Evolutionary conservation across 352 stramenopile species (phyloP).

Genomic region (Globisporangium apiculatum): DNA sequence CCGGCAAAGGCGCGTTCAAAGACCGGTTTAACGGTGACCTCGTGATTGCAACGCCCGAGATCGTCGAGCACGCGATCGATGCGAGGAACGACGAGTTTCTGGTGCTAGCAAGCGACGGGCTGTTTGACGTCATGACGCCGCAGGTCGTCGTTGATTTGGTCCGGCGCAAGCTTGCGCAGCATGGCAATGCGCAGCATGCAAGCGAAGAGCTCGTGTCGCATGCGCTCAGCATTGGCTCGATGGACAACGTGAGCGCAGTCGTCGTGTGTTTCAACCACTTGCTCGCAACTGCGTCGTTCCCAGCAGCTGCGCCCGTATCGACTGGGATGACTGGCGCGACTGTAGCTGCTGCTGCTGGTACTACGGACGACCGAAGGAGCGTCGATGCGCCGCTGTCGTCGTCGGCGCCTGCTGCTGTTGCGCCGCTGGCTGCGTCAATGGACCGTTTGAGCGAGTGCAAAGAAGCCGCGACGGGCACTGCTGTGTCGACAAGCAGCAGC

Average conservation of each 20-base stretch:
- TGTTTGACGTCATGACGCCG: slow-evolving; percentile 82
- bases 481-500: slow-evolving; percentile 11
- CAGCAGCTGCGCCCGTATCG: slow-evolving; percentile 2
- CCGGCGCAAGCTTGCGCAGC: slow-evolving; percentile 50
- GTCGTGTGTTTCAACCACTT: slow-evolving; percentile 73
- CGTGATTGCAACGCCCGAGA: slow-evolving; percentile 61
- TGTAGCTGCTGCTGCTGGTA: no score
- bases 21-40: slow-evolving; percentile 77
- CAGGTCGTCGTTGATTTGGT: slow-evolving; percentile 84
- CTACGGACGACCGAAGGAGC: neutral
- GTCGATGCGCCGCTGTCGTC: neutral
- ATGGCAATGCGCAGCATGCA: slow-evolving; percentile 69
- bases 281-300: slow-evolving; percentile 13
- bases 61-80: slow-evolving; percentile 45
- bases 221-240: slow-evolving; percentile 71
- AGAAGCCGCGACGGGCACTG: slow-evolving; percentile 5
- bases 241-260: slow-evolving; percentile 79
- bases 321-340: no score
- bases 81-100: slow-evolving; percentile 68
- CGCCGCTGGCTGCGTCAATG: neutral
- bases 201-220: slow-evolving; percentile 79
- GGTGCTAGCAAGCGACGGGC: slow-evolving; percentile 73
- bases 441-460: slow-evolving; percentile 9
- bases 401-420: neutral
- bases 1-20: slow-evolving; percentile 69